Evolutionary conservation across 768 basidiomycete genomes (phyloP), one percentile per base, ranked within the genome.

Genomic region (Boletus tomentosulus): DNA sequence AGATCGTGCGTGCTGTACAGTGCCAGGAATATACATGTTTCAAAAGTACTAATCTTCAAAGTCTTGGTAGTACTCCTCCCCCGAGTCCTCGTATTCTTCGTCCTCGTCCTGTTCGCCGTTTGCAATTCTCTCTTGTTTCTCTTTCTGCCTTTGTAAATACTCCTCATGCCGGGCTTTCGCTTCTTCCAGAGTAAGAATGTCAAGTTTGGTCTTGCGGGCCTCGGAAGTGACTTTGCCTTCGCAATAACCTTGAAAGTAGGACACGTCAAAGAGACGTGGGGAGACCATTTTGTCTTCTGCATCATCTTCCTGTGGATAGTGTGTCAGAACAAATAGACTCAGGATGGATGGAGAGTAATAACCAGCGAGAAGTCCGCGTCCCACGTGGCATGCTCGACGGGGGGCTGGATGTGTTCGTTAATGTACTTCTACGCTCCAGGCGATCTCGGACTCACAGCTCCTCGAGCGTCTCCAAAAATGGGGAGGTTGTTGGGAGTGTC

Each of bases 221-320:
- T 44, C 47, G 7, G 67, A 69, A 8, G 50, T 55, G 16, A 69
- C 12, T 31, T 59, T 61, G 50, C 66, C 61, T 33, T 63, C 38
- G 44, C 62, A 62, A 30, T 63, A 71, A 11, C 57, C 57, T 48
- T 49, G 51, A 38, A 71, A 71, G 28, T 61, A 62, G 8, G 63
- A 54, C 9, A 37, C 27, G 9, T 60, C 53, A 16, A 61, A 66
- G 24, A 71, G 35, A 13, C 62, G 59, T 5, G 50, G 38, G 3
- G 64, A 28, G 3, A 65, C 57, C 0, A 8, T 54, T 47, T 69
- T 67, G 0, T 68, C 62, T 8, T 66, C 60, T 11, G 63, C 51
- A 0, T 62, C 62, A 7, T 48, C 5, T 48, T 64, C 69, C 69
- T 68, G 43, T 16, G 12, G n/a, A 22, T 6, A 25, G 3, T 22